Base-by-base conservation (phyloP, 2,329 filamentous ascomycete genomes). In the Penicillium sp. region DNA sequence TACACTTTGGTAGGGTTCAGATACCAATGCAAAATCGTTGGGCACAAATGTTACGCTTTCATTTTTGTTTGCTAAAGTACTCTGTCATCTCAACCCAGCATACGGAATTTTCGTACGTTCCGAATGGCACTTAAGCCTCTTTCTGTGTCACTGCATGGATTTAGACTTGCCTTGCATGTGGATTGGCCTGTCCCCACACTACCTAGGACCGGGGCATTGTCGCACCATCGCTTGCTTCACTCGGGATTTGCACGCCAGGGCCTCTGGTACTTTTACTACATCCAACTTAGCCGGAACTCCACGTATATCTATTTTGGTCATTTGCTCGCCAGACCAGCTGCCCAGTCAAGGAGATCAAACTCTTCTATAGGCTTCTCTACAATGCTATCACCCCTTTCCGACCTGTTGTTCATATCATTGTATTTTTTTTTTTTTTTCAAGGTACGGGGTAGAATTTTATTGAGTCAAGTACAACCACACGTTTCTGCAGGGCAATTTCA, bases 221-320 rank as follows among this genome's bases (percentile, higher is more conserved):
- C 54, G 50, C 54, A 59, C 61, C 48, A 62, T 56, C 57, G 49
- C 43, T 39, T 56, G 43, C 46, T 58, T 48, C 48, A 6, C 34
- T 22, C 18, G 27, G 43, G 13, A 16, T 21, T 41, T 21, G 38
- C 38, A 16, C 18, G 21, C 18, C 27, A 36, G 34, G 34, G 34
- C 34, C 34, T 36, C 34, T 36, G 34, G 34, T 36, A 36, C 34
- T 36, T 36, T 7, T 36, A 36, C 34, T n/a, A n/a, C 3, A 36
- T 36, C 4, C 34, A 36, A 50, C 36, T 38, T 16, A 39, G 16
- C 18, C 21, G 18, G 38, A 8, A 40, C 9, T 45, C 21, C 32
- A 16, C 16, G 32, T 40, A 24, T 16, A 51, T 34, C 27, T 21
- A 24, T 43, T 29, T 36, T 21, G n/a, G n/a, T 40, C 5, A 42